These are phyloP conservation scores for Leccinum barrowsii DNA, from an alignment of 768 basidiomycete species.

Conservation along the genomic window DNA sequence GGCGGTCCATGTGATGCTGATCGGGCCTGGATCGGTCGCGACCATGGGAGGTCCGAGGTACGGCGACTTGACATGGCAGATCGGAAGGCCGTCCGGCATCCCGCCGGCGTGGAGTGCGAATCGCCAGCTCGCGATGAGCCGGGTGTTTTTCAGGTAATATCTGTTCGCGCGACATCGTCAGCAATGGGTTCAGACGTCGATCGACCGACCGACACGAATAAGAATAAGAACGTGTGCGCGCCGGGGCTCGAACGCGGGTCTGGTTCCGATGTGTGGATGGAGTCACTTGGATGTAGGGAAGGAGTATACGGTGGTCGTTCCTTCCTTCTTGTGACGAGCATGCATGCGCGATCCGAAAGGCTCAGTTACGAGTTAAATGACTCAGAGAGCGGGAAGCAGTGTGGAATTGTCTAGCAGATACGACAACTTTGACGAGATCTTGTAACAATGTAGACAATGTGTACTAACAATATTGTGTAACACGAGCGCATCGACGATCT, in stretches of 20 bases:
- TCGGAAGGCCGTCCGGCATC: conserved; percentile 14
- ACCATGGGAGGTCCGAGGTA: conserved; percentile 25
- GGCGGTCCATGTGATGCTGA: conserved; percentile 15
- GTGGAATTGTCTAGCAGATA: too few relatives aligned
- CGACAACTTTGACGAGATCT: too few relatives aligned
- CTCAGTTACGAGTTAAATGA: conserved; percentile 5
- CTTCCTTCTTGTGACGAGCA: background rate
- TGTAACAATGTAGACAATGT: too few relatives aligned
- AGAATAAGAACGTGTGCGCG: background rate
- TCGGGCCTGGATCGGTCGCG: conserved; percentile 14
- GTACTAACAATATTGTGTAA: too few relatives aligned
- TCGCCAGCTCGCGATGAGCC: conserved; percentile 18
- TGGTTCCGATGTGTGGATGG: background rate
- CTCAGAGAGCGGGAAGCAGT: too few relatives aligned
- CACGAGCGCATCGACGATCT: too few relatives aligned
- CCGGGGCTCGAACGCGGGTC: background rate
- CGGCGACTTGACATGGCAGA: conserved; percentile 28
- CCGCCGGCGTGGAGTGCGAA: conserved; percentile 17
- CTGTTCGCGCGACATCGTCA: conserved; percentile 8
- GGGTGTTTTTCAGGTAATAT: conserved; percentile 23
- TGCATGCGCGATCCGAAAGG: background rate
- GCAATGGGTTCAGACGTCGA: background rate
- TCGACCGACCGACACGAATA: background rate
- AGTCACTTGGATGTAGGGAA: too few relatives aligned
- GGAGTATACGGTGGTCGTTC: too few relatives aligned